Evolutionary conservation across 805 yeast species (phyloP).

Genomic region (Grigorovia yakushimaensis): DNA sequence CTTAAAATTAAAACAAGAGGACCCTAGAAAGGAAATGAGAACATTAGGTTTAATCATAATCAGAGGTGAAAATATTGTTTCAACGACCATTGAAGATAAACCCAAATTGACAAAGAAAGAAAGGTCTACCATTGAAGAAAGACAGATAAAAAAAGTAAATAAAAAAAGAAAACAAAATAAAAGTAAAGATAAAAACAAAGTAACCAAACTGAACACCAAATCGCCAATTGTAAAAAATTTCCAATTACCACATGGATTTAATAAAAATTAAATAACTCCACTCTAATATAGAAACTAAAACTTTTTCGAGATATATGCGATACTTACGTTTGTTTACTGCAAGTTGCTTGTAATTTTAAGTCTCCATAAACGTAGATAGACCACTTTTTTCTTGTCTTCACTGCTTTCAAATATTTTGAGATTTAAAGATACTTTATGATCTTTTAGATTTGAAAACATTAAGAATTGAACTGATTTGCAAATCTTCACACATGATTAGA

Average conservation of each 20-base stretch:
- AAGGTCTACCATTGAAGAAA: constrained; percentile 25
- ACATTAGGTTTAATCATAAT: constrained; percentile 71
- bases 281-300: not conserved
- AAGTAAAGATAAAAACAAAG: constrained; percentile 4
- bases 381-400: too few species aligned
- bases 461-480: too few species aligned
- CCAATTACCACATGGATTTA: constrained; percentile 41
- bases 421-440: too few species aligned
- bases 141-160: constrained; percentile 28
- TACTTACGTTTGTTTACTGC: too few species aligned
- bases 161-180: constrained; percentile 26
- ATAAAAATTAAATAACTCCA: constrained; percentile 10
- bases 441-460: too few species aligned
- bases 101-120: constrained; percentile 38
- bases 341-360: too few species aligned
- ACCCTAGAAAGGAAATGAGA: constrained; percentile 58
- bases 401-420: too few species aligned
- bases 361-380: too few species aligned
- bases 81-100: constrained; percentile 51
- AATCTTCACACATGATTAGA: too few species aligned
- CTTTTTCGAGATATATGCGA: not conserved
- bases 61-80: constrained; percentile 80
- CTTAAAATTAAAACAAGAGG: constrained; percentile 19
- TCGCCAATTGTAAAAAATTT: constrained; percentile 32
- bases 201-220: constrained; percentile 2